These are phyloP conservation scores for Leptomonas pyrrhocoris DNA, from an alignment of 208 protist genomes.

Conservation along the genomic window DNA sequence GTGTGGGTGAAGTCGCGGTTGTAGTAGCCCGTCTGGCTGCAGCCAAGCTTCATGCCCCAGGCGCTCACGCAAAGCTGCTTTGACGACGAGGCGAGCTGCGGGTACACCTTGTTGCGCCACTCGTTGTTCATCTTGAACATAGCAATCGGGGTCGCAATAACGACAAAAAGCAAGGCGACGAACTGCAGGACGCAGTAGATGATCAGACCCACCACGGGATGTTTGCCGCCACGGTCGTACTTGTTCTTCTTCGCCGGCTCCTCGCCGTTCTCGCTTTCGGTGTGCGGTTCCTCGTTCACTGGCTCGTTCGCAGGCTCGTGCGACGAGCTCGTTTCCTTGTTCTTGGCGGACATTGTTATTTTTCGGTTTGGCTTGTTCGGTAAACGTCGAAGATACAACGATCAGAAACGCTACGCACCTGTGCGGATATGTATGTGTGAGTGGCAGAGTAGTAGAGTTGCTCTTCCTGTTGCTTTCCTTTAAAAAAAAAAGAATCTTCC, in stretches of 20 bases:
- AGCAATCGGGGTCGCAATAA: slow-evolving; percentile 48
- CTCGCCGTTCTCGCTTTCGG: slow-evolving; percentile 12
- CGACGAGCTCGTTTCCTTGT: background rate
- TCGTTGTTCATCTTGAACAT: slow-evolving; percentile 42
- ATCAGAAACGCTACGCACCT: background rate
- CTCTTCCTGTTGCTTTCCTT: background rate
- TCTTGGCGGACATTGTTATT: slow-evolving; percentile 8
- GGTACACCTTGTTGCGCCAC: slow-evolving; percentile 36
- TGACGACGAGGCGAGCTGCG: background rate
- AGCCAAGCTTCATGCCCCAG: slow-evolving; percentile 60
- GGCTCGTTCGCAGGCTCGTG: slow-evolving; percentile 29
- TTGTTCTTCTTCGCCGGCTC: slow-evolving; percentile 28
- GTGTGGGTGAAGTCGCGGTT: slow-evolving; percentile 41
- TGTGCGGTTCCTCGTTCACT: slow-evolving; percentile 6
- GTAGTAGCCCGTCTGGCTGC: slow-evolving; percentile 45
- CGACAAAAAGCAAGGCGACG: slow-evolving; percentile 46
- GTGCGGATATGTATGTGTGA: slow-evolving; percentile 2
- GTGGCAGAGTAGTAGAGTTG: background rate
- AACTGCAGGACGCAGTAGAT: slow-evolving; percentile 43
- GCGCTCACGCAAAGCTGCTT: slow-evolving; percentile 51
- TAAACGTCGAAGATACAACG: background rate
- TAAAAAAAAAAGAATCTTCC: background rate
- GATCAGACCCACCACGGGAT: slow-evolving; percentile 40
- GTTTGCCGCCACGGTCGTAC: slow-evolving; percentile 33
- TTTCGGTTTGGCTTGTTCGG: background rate